phyloP scores from a whole-genome alignment of 1,284 basidiomycete species.

The Puccinia triticina region DNA sequence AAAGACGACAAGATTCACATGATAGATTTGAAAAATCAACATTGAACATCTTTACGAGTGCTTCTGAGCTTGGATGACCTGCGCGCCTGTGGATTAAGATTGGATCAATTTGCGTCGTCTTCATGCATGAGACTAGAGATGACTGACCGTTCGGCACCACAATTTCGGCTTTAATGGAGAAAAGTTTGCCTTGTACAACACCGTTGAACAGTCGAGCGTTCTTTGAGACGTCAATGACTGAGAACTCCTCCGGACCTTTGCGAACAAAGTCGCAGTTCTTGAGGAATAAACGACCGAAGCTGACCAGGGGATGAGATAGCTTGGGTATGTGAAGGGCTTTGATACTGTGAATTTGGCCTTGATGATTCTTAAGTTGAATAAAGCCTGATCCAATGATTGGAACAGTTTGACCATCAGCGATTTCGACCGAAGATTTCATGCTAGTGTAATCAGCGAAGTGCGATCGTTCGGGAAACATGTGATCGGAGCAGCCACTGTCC shows the following conservation, averaged over 20 bases:
- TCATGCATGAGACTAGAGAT: too few relatives aligned
- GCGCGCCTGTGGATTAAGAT: neutral
- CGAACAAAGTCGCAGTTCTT: neutral
- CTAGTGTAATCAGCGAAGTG: neutral
- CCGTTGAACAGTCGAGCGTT: neutral
- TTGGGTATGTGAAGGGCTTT: neutral
- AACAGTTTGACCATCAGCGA: neutral
- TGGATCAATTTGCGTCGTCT: neutral
- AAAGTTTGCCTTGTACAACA: neutral
- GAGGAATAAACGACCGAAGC: slow-evolving; percentile 18
- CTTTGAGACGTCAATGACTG: neutral
- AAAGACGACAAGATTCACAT: slow-evolving; percentile 7
- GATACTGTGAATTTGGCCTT: neutral
- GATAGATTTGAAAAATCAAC: neutral
- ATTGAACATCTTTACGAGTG: neutral
- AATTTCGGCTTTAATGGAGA: neutral
- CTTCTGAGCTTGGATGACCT: neutral
- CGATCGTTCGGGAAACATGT: slow-evolving; percentile 2
- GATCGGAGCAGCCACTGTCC: slow-evolving; percentile 34
- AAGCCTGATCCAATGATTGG: neutral
- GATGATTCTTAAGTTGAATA: neutral
- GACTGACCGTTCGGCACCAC: too few relatives aligned
- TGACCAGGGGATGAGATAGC: slow-evolving; percentile 12
- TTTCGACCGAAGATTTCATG: neutral
- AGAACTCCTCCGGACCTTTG: neutral